Base-by-base conservation (phyloP, 2,329 filamentous ascomycete genomes). In the Phaeomoniella chlamydospora region DNA sequence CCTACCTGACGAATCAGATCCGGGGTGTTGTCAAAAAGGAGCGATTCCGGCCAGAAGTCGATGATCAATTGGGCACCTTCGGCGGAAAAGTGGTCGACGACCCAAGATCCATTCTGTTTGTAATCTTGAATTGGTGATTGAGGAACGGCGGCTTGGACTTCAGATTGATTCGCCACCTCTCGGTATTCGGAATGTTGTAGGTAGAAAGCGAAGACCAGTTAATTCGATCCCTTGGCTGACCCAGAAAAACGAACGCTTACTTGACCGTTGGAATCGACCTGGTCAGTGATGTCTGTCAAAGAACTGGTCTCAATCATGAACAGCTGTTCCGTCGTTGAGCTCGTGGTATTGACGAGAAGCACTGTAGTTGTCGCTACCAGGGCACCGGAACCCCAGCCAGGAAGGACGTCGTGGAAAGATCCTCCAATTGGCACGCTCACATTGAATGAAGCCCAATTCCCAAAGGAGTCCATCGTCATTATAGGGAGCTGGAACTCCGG, bases 401-500 rank as follows among this genome's bases (percentile, higher is more conserved):
- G 57, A 11, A 62, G 31, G 3, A 43, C 34, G 4, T 45, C 51
- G 29, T 54, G 39, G 34, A 54, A 59, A 1, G 42, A 35, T 4
- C 45, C 47, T 9, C 47, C 47, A 2, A 49, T 16, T 12, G 52
- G 45, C 4, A 62, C 39, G 1, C 46, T 48, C 1, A 46, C 43
- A 17, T 54, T 51, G 41, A 48, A 53, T 4, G 46, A 37, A 9
- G 42, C 34, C 38, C n/a, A 62, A 33, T 37, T 61, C 46, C 49
- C 49, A 57, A 36, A 49, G 40, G 6, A 58, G 45, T 0, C 58
- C 60, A 4, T 55, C 51, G 32, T 54, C 47, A 15, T 51, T 43
- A 1, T 41, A 37, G 1, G 46, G 42, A 1, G 58, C 53, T 1
- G 64, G 65, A 3, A 66, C 61, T 11, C 66, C 66, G 32, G 59